Evolutionary conservation across 1,284 basidiomycete species (phyloP).

Genomic region (Malassezia yamatoensis): DNA sequence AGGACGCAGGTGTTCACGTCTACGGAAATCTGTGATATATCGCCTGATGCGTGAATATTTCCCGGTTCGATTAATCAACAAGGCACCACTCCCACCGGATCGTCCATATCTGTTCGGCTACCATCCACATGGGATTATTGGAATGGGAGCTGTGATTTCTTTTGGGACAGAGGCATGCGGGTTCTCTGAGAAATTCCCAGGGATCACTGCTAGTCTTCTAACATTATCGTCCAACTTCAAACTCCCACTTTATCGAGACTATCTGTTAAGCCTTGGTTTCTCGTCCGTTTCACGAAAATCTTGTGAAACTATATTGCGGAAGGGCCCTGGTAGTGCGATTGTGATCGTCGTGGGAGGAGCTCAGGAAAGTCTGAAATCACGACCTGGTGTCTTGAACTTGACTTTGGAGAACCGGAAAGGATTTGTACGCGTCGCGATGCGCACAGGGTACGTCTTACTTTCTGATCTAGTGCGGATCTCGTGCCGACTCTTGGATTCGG

Average conservation of each 20-base stretch:
- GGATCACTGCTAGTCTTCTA: slow-evolving; percentile 80
- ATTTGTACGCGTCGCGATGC: slow-evolving; percentile 93
- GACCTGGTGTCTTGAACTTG: slow-evolving; percentile 85
- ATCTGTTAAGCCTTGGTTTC: slow-evolving; percentile 64
- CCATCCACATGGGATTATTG: slow-evolving; percentile 43
- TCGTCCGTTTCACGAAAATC: slow-evolving; percentile 82
- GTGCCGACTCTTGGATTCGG: slow-evolving; percentile 61
- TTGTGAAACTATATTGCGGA: slow-evolving; percentile 72
- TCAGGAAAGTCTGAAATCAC: slow-evolving; percentile 81
- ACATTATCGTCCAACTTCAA: slow-evolving; percentile 77
- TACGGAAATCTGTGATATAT: slow-evolving; percentile 64
- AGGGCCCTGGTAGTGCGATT: slow-evolving; percentile 57
- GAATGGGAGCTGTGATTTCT: slow-evolving; percentile 71
- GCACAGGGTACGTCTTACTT: slow-evolving; percentile 60
- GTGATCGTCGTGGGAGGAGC: slow-evolving; percentile 96
- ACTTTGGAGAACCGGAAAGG: slow-evolving; percentile 67
- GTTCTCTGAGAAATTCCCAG: slow-evolving; percentile 82
- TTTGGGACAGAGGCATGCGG: slow-evolving; percentile 90
- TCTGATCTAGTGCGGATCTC: slow-evolving; percentile 19
- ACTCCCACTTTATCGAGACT: slow-evolving; percentile 84
- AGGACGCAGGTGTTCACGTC: slow-evolving; percentile 67
- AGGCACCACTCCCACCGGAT: slow-evolving; percentile 69
- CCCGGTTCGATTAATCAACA: slow-evolving; percentile 56
- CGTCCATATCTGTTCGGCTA: slow-evolving; percentile 78
- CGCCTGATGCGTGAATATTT: slow-evolving; percentile 81